Evolutionary conservation across 1,284 basidiomycete genomes (phyloP), one percentile per base, ranked within the genome.

Genomic region (Vanrija pseudolonga): DNA sequence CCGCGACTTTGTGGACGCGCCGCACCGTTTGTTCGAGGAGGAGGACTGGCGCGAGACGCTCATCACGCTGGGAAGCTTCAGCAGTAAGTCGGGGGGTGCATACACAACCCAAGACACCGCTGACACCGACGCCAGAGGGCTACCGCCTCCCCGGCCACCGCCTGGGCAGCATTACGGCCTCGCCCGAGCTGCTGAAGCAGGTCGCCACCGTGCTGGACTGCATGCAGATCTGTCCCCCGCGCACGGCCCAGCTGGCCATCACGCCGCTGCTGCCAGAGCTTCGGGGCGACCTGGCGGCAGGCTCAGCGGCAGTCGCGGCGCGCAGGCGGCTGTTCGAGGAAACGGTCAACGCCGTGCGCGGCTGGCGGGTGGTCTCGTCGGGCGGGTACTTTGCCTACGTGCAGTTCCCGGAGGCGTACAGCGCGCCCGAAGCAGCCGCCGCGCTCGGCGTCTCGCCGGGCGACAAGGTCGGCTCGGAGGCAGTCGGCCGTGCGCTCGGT

Each of bases 131-230:
- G n/a, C 85, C 83, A 56, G 91, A 92, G 75, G 84, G 85, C 18
- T 92, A 90, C 73, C 84, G 85, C 52, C 83, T 95, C 42, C 91
- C 91, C 0, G 90, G 90, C 0, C 88, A 91, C 72, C 83, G 90
- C 15, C 81, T 94, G 1, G 90, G 91, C 2, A 81, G 83, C 5
- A 81, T 93, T 56, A 81, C 85, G n/a, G 85, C 86, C 0, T 82
- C 84, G 0, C 81, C 85, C 0, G 62, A 72, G 0, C 74, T 92
- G 47, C 74, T 88, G 4, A 60, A 75, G 6, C 76, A 83, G 14
- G 65, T 88, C 37, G 79, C 78, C 41, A 89, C 83, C 12, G 80
- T 87, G 15, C 80, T 89, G 14, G 91, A 94, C 73, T 88, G 85
- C 62, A 79, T 91, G 47, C 81, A 82, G 60, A 88, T 91, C 54